Evolutionary conservation across 192 early-diverging fungal species (phyloP), one percentile per base, ranked within the genome.

Genomic region (Podila verticillata): DNA sequence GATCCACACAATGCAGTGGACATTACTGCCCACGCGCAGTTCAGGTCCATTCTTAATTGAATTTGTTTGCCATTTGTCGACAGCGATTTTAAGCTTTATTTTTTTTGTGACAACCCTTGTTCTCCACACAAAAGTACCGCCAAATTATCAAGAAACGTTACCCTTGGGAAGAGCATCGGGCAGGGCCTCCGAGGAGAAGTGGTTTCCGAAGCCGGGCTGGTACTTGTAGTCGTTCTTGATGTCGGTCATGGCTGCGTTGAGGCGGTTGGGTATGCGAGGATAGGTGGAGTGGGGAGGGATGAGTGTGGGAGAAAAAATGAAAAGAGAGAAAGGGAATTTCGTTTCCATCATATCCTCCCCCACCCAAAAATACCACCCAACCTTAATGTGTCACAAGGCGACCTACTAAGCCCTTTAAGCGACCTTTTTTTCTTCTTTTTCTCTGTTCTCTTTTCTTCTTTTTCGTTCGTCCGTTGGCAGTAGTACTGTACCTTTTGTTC

Each of bases 141-240:
- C 39, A 63, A 7, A 7, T 59, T 39, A 29, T n/a, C 20, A 28
- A 10, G 34, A 0, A 60, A 17, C 67, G 68, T 54, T 81, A 93
- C 91, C 91, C 31, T 90, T 89, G 7, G 97, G 97, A 20, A 98
- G 91, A 35, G 96, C 92, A 49, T 89, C 92, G 31, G 82, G 69
- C 7, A 97, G 86, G 7, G 95, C 94, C 84, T 96, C 95, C 17
- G 92, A 90, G 44, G 90, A 86, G 65, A 96, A 95, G 79, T 93
- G 89, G 85, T 96, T 98, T 34, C 95, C 95, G 64, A 97, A 98
- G 12, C 97, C 97, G 26, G 85, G 70, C 44, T 90, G 85, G 82
- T 98, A 97, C 57, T 75, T 54, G 79, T 90, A 88, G 56, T 71
- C 61, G 67, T 82, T 75, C 71, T 63, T 62, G 64, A 68, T 70